Evolutionary conservation across 2,329 filamentous ascomycete species (phyloP).

Genomic region (Orbilia quercus): DNA sequence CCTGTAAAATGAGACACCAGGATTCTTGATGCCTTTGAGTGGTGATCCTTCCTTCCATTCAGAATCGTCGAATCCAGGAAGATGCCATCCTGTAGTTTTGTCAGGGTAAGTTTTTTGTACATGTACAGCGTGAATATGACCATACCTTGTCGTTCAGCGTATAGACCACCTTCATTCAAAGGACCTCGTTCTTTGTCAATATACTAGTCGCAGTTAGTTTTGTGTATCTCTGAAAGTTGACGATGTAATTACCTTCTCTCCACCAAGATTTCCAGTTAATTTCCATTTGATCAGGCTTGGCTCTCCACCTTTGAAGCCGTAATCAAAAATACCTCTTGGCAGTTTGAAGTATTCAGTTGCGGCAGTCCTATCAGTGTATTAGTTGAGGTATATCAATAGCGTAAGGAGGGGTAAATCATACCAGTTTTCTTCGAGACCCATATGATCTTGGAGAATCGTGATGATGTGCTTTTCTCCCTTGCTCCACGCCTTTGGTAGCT

Average conservation of each 20-base stretch:
- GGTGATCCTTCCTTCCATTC: conserved; percentile 65
- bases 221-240: no score
- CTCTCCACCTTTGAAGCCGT: conserved; percentile 67
- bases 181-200: conserved; percentile 71
- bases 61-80: conserved; percentile 68
- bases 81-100: conserved; percentile 67
- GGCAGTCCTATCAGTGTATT: conserved; percentile 62
- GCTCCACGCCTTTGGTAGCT: conserved; percentile 67
- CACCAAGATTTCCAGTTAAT: conserved; percentile 75
- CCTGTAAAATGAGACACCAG: conserved; percentile 69
- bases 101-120: not conserved
- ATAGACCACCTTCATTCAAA: conserved; percentile 72
- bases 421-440: conserved; percentile 76
- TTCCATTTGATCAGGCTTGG: conserved; percentile 70
- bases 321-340: conserved; percentile 73
- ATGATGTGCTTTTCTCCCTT: conserved; percentile 70
- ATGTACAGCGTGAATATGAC: not conserved
- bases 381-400: not conserved
- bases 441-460: conserved; percentile 78
- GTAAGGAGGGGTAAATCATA: conserved; percentile 1
- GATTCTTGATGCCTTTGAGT: conserved; percentile 62
- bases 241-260: conserved; percentile 70
- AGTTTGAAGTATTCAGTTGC: conserved; percentile 69
- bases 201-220: conserved; percentile 63
- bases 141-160: conserved; percentile 69